Conservation (phyloP, 1,139 yeast species). For the Lodderomyces metapsilosis region DNA sequence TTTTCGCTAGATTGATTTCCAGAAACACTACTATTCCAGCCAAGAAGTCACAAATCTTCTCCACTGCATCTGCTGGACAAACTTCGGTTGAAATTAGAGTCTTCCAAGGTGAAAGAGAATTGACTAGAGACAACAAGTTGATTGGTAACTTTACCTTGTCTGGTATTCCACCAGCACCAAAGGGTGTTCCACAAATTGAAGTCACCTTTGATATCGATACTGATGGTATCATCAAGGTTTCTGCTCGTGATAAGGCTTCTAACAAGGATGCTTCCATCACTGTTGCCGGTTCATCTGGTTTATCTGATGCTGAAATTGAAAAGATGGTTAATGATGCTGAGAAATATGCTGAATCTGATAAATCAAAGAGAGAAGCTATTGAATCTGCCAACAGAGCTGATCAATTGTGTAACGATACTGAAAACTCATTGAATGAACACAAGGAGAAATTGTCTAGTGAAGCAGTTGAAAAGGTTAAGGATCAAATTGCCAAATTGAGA, state of each 20-base stretch:
- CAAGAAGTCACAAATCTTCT: constrained; percentile 94
- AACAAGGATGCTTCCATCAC: constrained; percentile 98
- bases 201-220: constrained; percentile 98
- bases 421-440: constrained; percentile 89
- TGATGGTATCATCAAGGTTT: constrained; percentile 97
- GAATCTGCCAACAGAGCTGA: constrained; percentile 97
- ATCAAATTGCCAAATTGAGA: constrained; percentile 74
- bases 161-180: constrained; percentile 98
- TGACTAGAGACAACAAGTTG: constrained; percentile 96
- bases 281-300: constrained; percentile 98
- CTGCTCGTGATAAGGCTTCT: constrained; percentile 98
- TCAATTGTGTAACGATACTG: constrained; percentile 94
- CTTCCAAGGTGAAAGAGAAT: constrained; percentile 99
- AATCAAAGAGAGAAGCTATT: constrained; percentile 90
- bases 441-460: constrained; percentile 88
- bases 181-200: constrained; percentile 99
- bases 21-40: constrained; percentile 98
- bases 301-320: constrained; percentile 94
- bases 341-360: constrained; percentile 95
- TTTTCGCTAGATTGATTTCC: constrained; percentile 94
- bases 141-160: constrained; percentile 96
- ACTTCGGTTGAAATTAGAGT: constrained; percentile 98
- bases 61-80: constrained; percentile 99
- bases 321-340: constrained; percentile 98
- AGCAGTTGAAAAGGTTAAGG: constrained; percentile 83